A percentile compares a stretch with the other conserved stretches of the same genome.
Evolutionary conservation across 1,139 yeast genomes (phyloP).

Genomic region (Sugiyamaella novakii): DNA sequence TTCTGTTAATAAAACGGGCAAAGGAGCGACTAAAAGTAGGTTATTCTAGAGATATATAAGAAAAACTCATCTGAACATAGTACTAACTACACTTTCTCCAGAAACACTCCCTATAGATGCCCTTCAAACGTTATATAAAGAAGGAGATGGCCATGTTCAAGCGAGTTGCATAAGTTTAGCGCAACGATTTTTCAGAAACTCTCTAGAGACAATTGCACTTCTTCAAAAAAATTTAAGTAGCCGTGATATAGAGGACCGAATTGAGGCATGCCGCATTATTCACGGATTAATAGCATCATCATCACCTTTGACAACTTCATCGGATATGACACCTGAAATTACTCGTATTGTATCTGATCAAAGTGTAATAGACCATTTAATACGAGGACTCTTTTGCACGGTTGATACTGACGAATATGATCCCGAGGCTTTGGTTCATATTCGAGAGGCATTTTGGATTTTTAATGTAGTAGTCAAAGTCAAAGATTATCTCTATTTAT

Average conservation of each 20-base stretch:
- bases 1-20: not conserved
- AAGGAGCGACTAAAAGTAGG: not conserved
- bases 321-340: slow-evolving; percentile 5
- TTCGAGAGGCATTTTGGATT: not conserved
- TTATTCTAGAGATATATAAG: not conserved
- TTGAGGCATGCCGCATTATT: slow-evolving; percentile 20
- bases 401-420: not conserved
- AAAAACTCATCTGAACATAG: not conserved
- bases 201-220: slow-evolving; percentile 22
- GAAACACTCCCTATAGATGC: slow-evolving; percentile 26
- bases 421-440: slow-evolving; percentile 9
- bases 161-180: slow-evolving; percentile 21
- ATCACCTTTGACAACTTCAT: too few relatives aligned
- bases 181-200: slow-evolving; percentile 21
- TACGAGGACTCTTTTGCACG: slow-evolving; percentile 24
- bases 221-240: slow-evolving; percentile 21
- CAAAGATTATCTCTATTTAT: not conserved
- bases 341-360: slow-evolving; percentile 13
- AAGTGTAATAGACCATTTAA: slow-evolving; percentile 19
- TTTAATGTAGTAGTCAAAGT: not conserved
- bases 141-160: slow-evolving; percentile 27
- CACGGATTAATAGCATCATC: slow-evolving; percentile 7
- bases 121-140: slow-evolving; percentile 26
- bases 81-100: not conserved
- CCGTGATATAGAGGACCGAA: slow-evolving; percentile 19